phyloP scores from a whole-genome alignment of 192 early-diverging fungal species.

The Linnemannia hyalina region DNA sequence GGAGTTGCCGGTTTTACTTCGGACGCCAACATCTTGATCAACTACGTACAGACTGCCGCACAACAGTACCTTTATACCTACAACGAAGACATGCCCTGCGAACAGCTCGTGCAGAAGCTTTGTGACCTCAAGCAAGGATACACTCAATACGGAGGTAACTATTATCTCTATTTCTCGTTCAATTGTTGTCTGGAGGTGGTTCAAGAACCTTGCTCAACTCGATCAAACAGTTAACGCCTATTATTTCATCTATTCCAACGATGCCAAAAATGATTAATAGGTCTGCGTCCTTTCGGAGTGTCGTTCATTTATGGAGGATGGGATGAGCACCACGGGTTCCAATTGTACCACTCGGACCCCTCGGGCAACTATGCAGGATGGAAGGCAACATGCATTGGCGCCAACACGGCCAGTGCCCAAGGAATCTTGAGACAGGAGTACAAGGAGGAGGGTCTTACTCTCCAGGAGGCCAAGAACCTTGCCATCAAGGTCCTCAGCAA shows the following conservation, averaged over 20 bases:
- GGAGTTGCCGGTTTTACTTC: constrained; percentile 97
- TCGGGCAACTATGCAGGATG: constrained; percentile 99
- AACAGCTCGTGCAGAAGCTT: constrained; percentile 94
- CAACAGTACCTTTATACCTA: constrained; percentile 91
- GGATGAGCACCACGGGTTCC: constrained; percentile 92
- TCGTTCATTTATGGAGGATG: constrained; percentile 98
- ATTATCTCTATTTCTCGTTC: not conserved
- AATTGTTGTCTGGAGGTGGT: not conserved
- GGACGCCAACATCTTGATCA: constrained; percentile 97
- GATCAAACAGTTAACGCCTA: not conserved
- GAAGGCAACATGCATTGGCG: constrained; percentile 98
- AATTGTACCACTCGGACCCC: constrained; percentile 98
- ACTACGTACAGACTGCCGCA: constrained; percentile 87
- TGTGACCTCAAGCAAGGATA: constrained; percentile 99
- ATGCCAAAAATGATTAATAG: constrained; percentile 8
- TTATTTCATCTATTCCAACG: not conserved
- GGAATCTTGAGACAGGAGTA: constrained; percentile 97
- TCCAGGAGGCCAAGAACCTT: constrained; percentile 92
- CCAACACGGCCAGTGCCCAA: constrained; percentile 92
- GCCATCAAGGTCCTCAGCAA: constrained; percentile 96
- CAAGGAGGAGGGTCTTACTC: constrained; percentile 82
- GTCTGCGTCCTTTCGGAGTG: constrained; percentile 98
- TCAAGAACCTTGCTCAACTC: not conserved
- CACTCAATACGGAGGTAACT: constrained; percentile 91
- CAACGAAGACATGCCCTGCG: constrained; percentile 93